These are phyloP conservation scores for Limnanthes douglasii DNA, from an alignment of 345 rosid species.

Conservation along the genomic window DNA sequence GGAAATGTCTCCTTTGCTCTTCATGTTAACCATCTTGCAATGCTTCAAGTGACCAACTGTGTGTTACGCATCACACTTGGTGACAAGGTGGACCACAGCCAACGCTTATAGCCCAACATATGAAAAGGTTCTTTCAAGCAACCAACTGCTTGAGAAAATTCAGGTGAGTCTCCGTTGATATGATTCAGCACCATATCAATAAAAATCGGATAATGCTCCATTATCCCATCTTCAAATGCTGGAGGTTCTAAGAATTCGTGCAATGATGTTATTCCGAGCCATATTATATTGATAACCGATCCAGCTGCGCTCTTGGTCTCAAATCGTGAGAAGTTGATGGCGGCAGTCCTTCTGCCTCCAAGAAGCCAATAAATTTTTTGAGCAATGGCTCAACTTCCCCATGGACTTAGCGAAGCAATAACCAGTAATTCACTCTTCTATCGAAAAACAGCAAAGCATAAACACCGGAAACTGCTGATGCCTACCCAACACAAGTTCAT, in stretches of 20 bases:
- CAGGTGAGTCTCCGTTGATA: constrained; percentile 73
- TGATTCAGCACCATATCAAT: constrained; percentile 88
- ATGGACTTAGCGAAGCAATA: constrained; percentile 72
- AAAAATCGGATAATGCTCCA: constrained; percentile 87
- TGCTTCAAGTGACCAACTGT: no score
- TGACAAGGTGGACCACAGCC: constrained; percentile 91
- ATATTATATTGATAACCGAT: constrained; percentile 60
- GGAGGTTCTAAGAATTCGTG: constrained; percentile 89
- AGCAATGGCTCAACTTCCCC: constrained; percentile 86
- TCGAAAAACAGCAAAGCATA: constrained; percentile 79
- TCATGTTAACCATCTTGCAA: no score
- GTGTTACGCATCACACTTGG: constrained; percentile 97
- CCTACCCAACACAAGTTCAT: constrained; percentile 85
- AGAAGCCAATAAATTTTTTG: constrained; percentile 49
- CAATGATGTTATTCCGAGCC: constrained; percentile 96
- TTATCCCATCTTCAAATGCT: constrained; percentile 89
- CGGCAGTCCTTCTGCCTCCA: constrained; percentile 74
- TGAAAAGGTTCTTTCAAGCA: constrained; percentile 83
- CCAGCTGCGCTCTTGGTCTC: constrained; percentile 58
- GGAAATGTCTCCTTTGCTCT: no score
- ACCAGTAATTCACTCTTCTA: constrained; percentile 77
- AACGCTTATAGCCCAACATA: constrained; percentile 95
- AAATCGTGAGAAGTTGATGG: constrained; percentile 40
- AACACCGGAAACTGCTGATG: constrained; percentile 86
- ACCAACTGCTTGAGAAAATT: constrained; percentile 75